phyloP scores from a whole-genome alignment of 352 stramenopile genomes.

The Globisporangium iwayamae region DNA sequence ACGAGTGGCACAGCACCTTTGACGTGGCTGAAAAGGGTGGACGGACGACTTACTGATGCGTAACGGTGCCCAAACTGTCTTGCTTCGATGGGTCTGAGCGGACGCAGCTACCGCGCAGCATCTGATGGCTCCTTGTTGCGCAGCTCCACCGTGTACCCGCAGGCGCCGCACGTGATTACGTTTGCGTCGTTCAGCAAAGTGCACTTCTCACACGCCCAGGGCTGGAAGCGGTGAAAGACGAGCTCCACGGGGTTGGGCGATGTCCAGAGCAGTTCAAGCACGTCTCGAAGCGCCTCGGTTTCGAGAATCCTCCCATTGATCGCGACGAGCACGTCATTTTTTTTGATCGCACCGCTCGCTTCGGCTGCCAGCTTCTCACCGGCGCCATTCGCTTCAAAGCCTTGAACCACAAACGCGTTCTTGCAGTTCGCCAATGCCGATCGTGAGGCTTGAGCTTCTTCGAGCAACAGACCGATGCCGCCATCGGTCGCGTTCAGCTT shows the following conservation, averaged over 20 bases:
- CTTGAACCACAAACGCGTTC: constrained; percentile 44
- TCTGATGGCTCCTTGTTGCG: background rate
- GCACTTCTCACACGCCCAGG: constrained; percentile 68
- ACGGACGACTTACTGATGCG: background rate
- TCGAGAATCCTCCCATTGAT: constrained; percentile 56
- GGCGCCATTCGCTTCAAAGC: constrained; percentile 62
- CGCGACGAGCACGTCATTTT: constrained; percentile 53
- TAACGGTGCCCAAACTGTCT: background rate
- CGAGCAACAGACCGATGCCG: constrained; percentile 62
- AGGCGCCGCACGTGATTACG: constrained; percentile 44
- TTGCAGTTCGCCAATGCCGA: constrained; percentile 13
- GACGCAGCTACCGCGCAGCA: background rate
- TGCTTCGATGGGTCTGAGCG: background rate
- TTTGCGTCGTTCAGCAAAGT: constrained; percentile 62
- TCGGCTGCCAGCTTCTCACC: constrained; percentile 64
- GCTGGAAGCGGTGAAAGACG: constrained; percentile 51
- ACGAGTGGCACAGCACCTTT: background rate
- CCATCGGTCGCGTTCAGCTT: constrained; percentile 61
- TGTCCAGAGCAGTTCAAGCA: constrained; percentile 70
- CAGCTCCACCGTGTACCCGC: constrained; percentile 31
- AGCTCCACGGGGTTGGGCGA: constrained; percentile 65
- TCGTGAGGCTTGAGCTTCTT: constrained; percentile 21
- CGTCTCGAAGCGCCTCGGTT: constrained; percentile 40
- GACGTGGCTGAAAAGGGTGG: background rate
- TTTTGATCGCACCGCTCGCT: constrained; percentile 59